phyloP scores from a whole-genome alignment of 441 rosid species.

The Arabidopsis hybrid region DNA sequence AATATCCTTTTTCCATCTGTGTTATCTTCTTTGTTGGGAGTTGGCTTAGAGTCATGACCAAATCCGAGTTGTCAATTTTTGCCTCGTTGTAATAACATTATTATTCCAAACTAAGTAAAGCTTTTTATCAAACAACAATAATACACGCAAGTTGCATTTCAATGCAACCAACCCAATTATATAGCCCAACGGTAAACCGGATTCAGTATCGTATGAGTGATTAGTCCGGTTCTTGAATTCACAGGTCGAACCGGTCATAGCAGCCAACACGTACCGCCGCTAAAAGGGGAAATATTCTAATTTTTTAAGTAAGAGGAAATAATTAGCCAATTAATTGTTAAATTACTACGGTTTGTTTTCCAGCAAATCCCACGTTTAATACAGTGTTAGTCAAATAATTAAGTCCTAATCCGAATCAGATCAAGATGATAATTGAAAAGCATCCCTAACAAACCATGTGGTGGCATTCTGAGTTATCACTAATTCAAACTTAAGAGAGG shows the following conservation, averaged over 20 bases:
- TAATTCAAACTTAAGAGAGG: conserved; percentile 25
- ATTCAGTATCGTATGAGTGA: conserved; percentile 4
- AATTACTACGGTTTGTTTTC: conserved; percentile 32
- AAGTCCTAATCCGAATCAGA: conserved; percentile 43
- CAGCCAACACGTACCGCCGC: conserved; percentile 24
- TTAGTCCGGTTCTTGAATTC: conserved; percentile 5
- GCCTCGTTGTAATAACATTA: conserved; percentile 34
- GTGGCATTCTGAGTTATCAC: conserved; percentile 30
- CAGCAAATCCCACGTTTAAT: conserved; percentile 47
- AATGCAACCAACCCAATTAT: conserved; percentile 42
- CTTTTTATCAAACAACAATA: conserved; percentile 24
- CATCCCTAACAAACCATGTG: conserved; percentile 47
- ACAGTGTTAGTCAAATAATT: conserved; percentile 40
- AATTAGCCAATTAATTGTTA: conserved; percentile 15
- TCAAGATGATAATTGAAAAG: conserved; percentile 43
- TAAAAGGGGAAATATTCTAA: conserved; percentile 12
- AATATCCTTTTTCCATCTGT: conserved; percentile 39
- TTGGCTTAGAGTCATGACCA: conserved; percentile 42
- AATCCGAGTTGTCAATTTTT: conserved; percentile 42
- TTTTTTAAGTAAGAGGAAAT: not conserved
- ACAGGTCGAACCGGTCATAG: conserved; percentile 19
- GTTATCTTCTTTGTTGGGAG: conserved; percentile 44
- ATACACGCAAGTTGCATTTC: conserved; percentile 38
- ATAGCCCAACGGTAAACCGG: conserved; percentile 22
- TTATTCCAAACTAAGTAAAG: conserved; percentile 39